These are phyloP conservation scores for Taphrina deformans DNA, from an alignment of 1,139 yeast genomes.

Conservation along the genomic window DNA sequence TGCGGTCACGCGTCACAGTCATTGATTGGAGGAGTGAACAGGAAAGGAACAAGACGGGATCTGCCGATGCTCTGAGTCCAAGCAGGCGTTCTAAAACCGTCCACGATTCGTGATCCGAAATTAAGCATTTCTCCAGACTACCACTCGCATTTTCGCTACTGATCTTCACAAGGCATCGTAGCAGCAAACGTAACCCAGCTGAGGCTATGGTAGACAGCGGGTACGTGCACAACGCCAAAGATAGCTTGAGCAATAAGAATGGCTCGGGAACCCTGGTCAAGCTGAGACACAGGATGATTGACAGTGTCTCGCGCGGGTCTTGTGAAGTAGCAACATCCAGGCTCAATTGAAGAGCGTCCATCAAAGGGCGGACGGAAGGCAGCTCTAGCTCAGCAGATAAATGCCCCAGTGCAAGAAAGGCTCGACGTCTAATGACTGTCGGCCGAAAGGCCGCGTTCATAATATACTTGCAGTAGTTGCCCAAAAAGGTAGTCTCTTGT, in stretches of 20 bases:
- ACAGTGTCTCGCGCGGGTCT: not conserved
- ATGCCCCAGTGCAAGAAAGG: not conserved
- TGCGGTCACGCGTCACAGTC: not conserved
- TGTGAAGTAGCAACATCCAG: not conserved
- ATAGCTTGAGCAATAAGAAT: not conserved
- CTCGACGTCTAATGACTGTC: not conserved
- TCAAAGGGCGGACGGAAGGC: not conserved
- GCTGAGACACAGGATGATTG: constrained; percentile 3
- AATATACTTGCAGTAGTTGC: not conserved
- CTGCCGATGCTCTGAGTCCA: not conserved
- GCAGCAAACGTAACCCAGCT: not conserved
- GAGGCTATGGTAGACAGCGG: constrained; percentile 1
- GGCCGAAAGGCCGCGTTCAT: constrained; percentile 8
- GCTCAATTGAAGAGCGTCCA: not conserved
- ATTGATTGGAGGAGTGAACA: not conserved
- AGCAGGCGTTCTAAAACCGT: not conserved
- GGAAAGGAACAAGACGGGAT: not conserved
- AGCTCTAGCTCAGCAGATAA: constrained; percentile 11
- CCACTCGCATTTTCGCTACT: not conserved
- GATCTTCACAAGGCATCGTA: not conserved
- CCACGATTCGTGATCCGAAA: not conserved
- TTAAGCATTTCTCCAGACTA: not conserved
- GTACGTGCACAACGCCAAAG: not conserved
- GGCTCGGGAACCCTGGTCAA: constrained; percentile 1
- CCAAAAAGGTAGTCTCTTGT: not conserved